Base-by-base conservation (phyloP, 371 early-diverging fungal species). In the Batrachochytrium dendrobatidis region DNA sequence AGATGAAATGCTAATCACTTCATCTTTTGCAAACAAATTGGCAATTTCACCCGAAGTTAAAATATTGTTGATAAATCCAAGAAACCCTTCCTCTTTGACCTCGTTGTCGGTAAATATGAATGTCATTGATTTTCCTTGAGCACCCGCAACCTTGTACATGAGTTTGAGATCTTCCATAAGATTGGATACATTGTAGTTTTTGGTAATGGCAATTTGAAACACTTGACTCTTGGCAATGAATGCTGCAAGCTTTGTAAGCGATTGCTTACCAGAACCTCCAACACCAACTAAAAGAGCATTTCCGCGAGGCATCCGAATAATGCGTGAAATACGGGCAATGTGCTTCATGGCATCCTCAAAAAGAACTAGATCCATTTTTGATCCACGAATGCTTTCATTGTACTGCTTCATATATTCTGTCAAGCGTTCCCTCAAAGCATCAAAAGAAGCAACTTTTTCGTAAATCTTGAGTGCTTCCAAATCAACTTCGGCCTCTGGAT, bases 281-380 rank as follows among this genome's bases (percentile, higher is more conserved):
- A 83, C 83, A 58, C 83, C 83, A 35, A 83, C 83, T 31, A 83
- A 68, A 28, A 83, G 59, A 0, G 80, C 82, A 55, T 71, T 75
- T 28, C 82, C 83, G 25, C 83, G 64, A 7, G 83, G 71, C 0
- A 76, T 81, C 10, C 81, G 64, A 46, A 83, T 71, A 54, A 81
- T 80, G 28, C 83, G 67, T 1, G 79, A 78, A 22, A 83, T 79
- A 25, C 80, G 55, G 18, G 74, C 73, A 59, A 81, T 81, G 62
- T 83, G 82, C 44, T 66, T 64, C 80, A 83, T 83, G 26, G 83
- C 83, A 59, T 83, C 83, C 53, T 83, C 83, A 56, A 83, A 83
- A 15, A 83, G 67, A 34, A 83, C 83, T 10, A 83, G 67, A 61
- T 83, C 79, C 82, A 83, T 80, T 54, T 75, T 75, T 4, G 79